These are phyloP conservation scores for Triangularia setosa DNA, from an alignment of 2,329 filamentous ascomycete species.

Conservation along the genomic window DNA sequence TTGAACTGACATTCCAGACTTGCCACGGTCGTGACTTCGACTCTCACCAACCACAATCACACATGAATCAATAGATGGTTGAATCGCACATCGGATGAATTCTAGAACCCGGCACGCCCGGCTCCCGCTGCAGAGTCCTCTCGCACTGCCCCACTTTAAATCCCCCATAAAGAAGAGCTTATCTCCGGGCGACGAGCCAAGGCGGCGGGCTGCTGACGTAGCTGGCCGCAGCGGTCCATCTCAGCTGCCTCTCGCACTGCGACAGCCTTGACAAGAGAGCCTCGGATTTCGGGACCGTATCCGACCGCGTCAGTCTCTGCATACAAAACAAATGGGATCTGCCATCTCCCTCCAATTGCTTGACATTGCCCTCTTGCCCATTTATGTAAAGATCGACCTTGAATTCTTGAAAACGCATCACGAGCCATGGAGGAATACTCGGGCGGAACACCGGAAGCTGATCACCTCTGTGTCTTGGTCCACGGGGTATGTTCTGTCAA, in stretches of 20 bases:
- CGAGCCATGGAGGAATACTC: slow-evolving; percentile 41
- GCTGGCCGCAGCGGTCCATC: background rate
- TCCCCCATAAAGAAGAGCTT: background rate
- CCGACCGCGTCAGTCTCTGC: background rate
- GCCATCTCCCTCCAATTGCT: background rate
- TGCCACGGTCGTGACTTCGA: background rate
- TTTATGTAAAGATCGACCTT: background rate
- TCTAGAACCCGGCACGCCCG: background rate
- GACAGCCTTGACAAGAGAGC: background rate
- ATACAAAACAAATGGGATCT: background rate
- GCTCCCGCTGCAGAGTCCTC: background rate
- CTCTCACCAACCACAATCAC: background rate
- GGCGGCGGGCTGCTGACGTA: slow-evolving; percentile 2
- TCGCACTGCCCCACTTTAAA: background rate
- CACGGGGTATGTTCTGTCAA: slow-evolving; percentile 59
- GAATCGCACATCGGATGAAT: background rate
- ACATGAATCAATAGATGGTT: background rate
- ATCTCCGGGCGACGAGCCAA: slow-evolving; percentile 3
- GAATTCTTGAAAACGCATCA: background rate
- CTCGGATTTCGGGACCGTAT: background rate
- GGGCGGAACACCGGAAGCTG: slow-evolving; percentile 51
- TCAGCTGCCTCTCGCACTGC: background rate
- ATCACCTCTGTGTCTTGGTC: slow-evolving; percentile 73
- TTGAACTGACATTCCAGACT: background rate
- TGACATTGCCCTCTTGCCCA: background rate